Base-by-base conservation (phyloP, 805 yeast genomes). In the Vanderwaltozyma yarrowii region DNA sequence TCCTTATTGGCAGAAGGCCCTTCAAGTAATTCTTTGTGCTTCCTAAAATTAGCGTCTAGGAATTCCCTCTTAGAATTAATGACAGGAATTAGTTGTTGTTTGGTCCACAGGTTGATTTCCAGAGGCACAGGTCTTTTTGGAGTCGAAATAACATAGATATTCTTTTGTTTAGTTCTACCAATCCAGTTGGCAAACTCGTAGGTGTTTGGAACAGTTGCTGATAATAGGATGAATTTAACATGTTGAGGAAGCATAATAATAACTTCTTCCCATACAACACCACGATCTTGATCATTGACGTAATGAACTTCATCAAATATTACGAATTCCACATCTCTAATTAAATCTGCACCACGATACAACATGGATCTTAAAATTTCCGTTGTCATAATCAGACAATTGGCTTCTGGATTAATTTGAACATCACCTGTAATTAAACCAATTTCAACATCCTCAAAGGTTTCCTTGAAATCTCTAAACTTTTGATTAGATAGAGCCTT, bases 251-350 rank as follows among this genome's bases (percentile, higher is more conserved):
- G 67, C 95, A 92, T 86, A 49, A 92, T 92, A 44, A 92, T 92
- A 17, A 92, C 96, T 62, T 92, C 98, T 65, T 92, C 98, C 98
- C 98, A 92, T 3, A 92, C 98, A 12, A 92, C 98, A 54, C 98
- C 98, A 60, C 98, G 77, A 52, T 86, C 95, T 41, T 85, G 80
- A 64, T 92, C 98, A 58, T 92, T 92, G 45, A 92, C 96, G 56
- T 92, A 92, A 62, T 92, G 98, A 2, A 92, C 98, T 58, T 92
- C 98, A 64, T 92, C 98, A 58, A 92, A 92, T 30, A 92, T 87
- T 20, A 92, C 96, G 67, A 88, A 92, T 54, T 89, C 98, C 17
- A 92, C 96, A 62, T 92, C 98, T 58, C 98, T 72, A 50, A 92
- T 88, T 33, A 92, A 62, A 64, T 92, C 98, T 0, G 97, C 95